Conservation (phyloP, 1,284 basidiomycete genomes). For the Ceratobasidium sp. region DNA sequence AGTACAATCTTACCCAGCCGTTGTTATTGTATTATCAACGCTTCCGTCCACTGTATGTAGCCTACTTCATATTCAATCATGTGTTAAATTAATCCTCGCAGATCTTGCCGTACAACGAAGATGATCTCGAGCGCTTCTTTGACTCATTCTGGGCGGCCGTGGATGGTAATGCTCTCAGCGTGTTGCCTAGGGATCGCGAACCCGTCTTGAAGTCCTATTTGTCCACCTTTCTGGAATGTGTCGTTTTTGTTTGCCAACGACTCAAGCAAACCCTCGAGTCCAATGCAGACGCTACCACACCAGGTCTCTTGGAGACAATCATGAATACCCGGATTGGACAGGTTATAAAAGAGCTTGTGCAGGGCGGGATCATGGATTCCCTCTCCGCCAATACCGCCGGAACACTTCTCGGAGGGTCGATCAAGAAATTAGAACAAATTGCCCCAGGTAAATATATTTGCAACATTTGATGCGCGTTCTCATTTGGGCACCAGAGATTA, state of each 20-base stretch:
- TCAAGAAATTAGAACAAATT: slow-evolving; percentile 61
- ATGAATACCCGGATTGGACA: slow-evolving; percentile 57
- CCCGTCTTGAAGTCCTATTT: slow-evolving; percentile 71
- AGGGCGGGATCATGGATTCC: slow-evolving; percentile 64
- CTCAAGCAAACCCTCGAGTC: slow-evolving; percentile 50
- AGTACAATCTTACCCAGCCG: slow-evolving; percentile 78
- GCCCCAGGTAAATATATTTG: slow-evolving; percentile 60
- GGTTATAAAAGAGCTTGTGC: slow-evolving; percentile 65
- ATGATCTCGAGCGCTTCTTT: slow-evolving; percentile 66
- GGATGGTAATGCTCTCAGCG: slow-evolving; percentile 72
- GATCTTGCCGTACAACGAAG: slow-evolving; percentile 57
- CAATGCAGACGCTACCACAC: slow-evolving; percentile 44
- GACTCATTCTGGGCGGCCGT: slow-evolving; percentile 82
- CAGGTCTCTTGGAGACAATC: slow-evolving; percentile 48
- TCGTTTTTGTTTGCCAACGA: slow-evolving; percentile 68
- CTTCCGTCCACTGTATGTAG: slow-evolving; percentile 72
- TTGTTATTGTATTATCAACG: slow-evolving; percentile 83
- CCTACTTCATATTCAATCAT: slow-evolving; percentile 41
- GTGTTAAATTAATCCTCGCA: slow-evolving; percentile 13
- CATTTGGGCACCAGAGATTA: neutral
- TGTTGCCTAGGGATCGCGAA: slow-evolving; percentile 65
- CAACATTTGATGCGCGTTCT: neutral
- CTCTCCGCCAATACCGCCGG: slow-evolving; percentile 66
- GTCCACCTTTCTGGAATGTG: slow-evolving; percentile 76
- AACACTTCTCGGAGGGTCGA: slow-evolving; percentile 61